These are phyloP conservation scores for Aspergillus pseudoglaucus DNA, from an alignment of 2,329 filamentous ascomycete genomes.

Conservation along the genomic window DNA sequence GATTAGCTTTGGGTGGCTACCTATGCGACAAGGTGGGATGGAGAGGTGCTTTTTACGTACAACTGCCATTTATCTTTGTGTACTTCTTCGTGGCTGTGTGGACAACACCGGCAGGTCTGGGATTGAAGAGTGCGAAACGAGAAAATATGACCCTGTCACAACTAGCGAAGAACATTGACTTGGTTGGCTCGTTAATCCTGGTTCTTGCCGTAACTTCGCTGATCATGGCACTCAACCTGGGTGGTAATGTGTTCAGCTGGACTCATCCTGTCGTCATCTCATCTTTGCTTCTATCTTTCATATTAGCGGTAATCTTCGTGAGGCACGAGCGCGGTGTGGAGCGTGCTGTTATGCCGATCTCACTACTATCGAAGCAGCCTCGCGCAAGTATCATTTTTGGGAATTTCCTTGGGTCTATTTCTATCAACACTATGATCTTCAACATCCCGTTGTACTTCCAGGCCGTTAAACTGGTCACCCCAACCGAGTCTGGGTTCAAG, in stretches of 20 bases:
- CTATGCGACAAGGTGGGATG: slow-evolving; percentile 36
- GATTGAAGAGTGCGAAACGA: slow-evolving; percentile 37
- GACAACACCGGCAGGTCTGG: slow-evolving; percentile 41
- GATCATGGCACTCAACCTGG: slow-evolving; percentile 48
- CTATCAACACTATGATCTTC: slow-evolving; percentile 56
- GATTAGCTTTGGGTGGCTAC: slow-evolving; percentile 34
- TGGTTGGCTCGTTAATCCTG: slow-evolving; percentile 44
- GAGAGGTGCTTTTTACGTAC: slow-evolving; percentile 42
- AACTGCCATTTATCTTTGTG: slow-evolving; percentile 44
- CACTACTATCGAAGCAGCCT: slow-evolving; percentile 41
- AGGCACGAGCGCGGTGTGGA: slow-evolving; percentile 38
- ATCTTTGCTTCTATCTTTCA: slow-evolving; percentile 37
- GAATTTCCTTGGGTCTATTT: slow-evolving; percentile 46
- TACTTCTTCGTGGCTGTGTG: slow-evolving; percentile 39
- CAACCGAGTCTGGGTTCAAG: slow-evolving; percentile 65
- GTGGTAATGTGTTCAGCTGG: slow-evolving; percentile 49
- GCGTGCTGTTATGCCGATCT: slow-evolving; percentile 45
- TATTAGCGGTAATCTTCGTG: slow-evolving; percentile 36
- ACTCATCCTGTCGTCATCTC: slow-evolving; percentile 44
- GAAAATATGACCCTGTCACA: slow-evolving; percentile 37
- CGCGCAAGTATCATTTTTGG: slow-evolving; percentile 46
- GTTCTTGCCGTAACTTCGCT: slow-evolving; percentile 42
- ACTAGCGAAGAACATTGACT: slow-evolving; percentile 44
- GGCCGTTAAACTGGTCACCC: slow-evolving; percentile 62
- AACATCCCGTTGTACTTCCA: slow-evolving; percentile 72